Conservation (phyloP, 257 asterid genomes). For the Knoxia roxburghii region DNA sequence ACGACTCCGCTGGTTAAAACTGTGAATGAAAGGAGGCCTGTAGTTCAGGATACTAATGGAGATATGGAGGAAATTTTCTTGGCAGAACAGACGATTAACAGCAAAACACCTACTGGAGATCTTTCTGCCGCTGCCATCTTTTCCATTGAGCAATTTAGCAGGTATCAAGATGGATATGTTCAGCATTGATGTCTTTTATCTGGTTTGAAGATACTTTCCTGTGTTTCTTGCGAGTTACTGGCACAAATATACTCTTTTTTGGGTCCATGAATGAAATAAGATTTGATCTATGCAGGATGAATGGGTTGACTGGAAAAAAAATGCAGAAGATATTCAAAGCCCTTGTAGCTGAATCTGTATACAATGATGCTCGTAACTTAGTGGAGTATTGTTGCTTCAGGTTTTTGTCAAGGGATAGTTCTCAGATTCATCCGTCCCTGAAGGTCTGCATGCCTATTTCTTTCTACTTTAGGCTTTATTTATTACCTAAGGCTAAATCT, state of each 20-base stretch:
- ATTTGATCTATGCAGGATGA: slow-evolving; percentile 68
- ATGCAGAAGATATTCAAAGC: slow-evolving; percentile 85
- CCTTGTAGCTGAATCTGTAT: slow-evolving; percentile 65
- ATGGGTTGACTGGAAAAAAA: slow-evolving; percentile 81
- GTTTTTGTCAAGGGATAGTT: slow-evolving; percentile 69
- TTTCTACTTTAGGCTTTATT: slow-evolving; percentile 4
- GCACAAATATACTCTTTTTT: neutral
- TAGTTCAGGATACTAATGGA: slow-evolving; percentile 32
- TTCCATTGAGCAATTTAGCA: slow-evolving; percentile 95
- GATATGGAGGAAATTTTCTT: slow-evolving; percentile 59
- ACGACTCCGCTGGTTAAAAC: slow-evolving; percentile 73
- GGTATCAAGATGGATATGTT: slow-evolving; percentile 37
- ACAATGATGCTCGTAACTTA: slow-evolving; percentile 68
- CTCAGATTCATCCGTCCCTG: slow-evolving; percentile 77
- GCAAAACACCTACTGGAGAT: slow-evolving; percentile 61
- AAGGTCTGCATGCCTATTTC: slow-evolving; percentile 50
- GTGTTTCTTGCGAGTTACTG: neutral
- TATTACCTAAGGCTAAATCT: slow-evolving; percentile 3
- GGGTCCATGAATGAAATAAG: neutral
- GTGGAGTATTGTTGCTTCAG: slow-evolving; percentile 98
- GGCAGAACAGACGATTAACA: slow-evolving; percentile 67
- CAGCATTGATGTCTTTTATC: neutral
- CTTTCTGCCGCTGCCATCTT: slow-evolving; percentile 80
- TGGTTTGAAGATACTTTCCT: neutral
- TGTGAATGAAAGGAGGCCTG: slow-evolving; percentile 49